These are phyloP conservation scores for Plasmodium cynomolgi DNA, from an alignment of 169 alveolate genomes.

Conservation along the genomic window DNA sequence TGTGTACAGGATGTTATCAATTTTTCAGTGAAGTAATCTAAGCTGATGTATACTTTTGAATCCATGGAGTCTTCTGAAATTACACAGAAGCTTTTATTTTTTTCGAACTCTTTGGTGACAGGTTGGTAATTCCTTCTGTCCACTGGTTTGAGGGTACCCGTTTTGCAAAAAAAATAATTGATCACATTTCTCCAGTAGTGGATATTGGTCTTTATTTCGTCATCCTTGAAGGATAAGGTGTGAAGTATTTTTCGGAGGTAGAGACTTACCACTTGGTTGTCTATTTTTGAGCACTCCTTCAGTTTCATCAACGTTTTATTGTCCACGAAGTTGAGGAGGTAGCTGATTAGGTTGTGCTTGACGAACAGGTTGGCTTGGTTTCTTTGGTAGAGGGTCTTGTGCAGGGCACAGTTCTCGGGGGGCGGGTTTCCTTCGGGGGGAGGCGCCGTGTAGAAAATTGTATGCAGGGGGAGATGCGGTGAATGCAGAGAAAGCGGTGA, in stretches of 20 bases:
- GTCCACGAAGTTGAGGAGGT: slow-evolving; percentile 60
- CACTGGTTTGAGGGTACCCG: slow-evolving; percentile 79
- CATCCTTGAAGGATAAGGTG: slow-evolving; percentile 77
- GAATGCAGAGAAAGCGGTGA: not conserved
- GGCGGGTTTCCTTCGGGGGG: slow-evolving; percentile 47
- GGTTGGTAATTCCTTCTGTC: slow-evolving; percentile 75
- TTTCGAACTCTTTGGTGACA: slow-evolving; percentile 69
- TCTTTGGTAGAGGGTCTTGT: slow-evolving; percentile 23
- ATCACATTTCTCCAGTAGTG: slow-evolving; percentile 80
- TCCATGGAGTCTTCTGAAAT: slow-evolving; percentile 78
- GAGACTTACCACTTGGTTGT: slow-evolving; percentile 75
- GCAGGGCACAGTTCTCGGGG: slow-evolving; percentile 52
- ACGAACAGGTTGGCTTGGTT: slow-evolving; percentile 27
- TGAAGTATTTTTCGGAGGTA: slow-evolving; percentile 79
- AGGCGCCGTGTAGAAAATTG: not conserved
- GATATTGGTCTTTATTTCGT: slow-evolving; percentile 77
- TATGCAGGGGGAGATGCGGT: not conserved
- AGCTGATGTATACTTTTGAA: slow-evolving; percentile 76
- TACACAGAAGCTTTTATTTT: slow-evolving; percentile 80
- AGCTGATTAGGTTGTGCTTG: slow-evolving; percentile 69
- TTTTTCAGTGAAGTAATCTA: slow-evolving; percentile 81
- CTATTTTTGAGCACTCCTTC: slow-evolving; percentile 72
- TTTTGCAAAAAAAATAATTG: slow-evolving; percentile 76
- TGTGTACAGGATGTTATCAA: slow-evolving; percentile 80
- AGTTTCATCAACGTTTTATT: slow-evolving; percentile 66